Conservation (phyloP, 2,329 filamentous ascomycete species). For the Ilyonectria sp. region DNA sequence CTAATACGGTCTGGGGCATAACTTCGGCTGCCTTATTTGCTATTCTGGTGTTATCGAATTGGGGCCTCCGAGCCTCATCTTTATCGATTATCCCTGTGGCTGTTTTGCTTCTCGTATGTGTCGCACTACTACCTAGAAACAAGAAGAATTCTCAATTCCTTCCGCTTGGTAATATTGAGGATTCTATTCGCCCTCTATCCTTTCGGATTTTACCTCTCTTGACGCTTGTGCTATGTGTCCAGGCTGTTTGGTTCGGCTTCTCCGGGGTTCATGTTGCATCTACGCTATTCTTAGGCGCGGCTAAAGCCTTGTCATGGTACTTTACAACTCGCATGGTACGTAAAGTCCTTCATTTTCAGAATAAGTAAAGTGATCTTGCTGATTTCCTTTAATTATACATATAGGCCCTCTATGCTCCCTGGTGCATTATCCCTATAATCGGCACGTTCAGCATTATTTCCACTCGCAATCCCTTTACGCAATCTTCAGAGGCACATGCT, state of each 20-base stretch:
- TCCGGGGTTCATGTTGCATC: slow-evolving; percentile 31
- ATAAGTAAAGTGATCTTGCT: fast-evolving
- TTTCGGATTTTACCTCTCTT: slow-evolving; percentile 39
- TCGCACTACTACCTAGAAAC: slow-evolving; percentile 34
- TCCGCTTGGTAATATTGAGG: slow-evolving; percentile 45
- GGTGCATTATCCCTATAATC: slow-evolving; percentile 48
- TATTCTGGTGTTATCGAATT: slow-evolving; percentile 46
- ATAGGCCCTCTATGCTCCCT: slow-evolving; percentile 53
- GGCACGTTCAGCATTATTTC: slow-evolving; percentile 53
- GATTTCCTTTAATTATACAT: no score
- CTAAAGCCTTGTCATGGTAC: slow-evolving; percentile 55
- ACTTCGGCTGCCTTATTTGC: slow-evolving; percentile 13
- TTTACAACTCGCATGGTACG: slow-evolving; percentile 53
- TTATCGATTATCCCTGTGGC: slow-evolving; percentile 49
- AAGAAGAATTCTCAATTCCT: background rate
- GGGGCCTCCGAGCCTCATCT: slow-evolving; percentile 38
- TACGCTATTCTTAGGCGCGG: slow-evolving; percentile 42
- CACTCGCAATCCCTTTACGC: slow-evolving; percentile 46
- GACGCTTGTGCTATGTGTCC: slow-evolving; percentile 22
- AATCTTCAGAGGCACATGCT: slow-evolving; percentile 47
- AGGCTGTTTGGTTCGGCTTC: slow-evolving; percentile 41
- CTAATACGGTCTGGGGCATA: slow-evolving; percentile 15
- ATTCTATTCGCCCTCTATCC: slow-evolving; percentile 44
- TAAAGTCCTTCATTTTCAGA: fast-evolving
- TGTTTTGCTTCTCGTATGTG: slow-evolving; percentile 51